Evolutionary conservation across 441 rosid species (phyloP).

Genomic region (Corymbia citriodora): DNA sequence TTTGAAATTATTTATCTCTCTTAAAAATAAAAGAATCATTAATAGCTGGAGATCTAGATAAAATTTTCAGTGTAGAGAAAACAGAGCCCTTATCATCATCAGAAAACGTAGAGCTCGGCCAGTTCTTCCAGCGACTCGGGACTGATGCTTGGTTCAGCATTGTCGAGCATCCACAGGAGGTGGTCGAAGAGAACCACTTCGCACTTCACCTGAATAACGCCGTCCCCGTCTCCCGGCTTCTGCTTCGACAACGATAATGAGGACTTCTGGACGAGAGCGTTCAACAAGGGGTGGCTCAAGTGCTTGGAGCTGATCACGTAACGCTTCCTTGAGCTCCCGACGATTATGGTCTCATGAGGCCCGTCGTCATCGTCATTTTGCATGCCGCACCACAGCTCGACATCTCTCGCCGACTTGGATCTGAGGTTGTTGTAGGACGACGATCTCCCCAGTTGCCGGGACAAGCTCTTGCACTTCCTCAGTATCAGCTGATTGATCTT

Average conservation of each 20-base stretch:
- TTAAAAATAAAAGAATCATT: not conserved
- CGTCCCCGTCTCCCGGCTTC: slow-evolving; percentile 22
- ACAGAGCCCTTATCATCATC: slow-evolving; percentile 7
- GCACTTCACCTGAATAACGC: slow-evolving; percentile 20
- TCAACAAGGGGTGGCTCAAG: slow-evolving; percentile 66
- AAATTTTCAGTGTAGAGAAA: not conserved
- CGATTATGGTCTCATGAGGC: slow-evolving; percentile 29
- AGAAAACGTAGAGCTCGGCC: slow-evolving; percentile 54
- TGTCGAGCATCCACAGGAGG: slow-evolving; percentile 69
- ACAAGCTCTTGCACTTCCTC: slow-evolving; percentile 78
- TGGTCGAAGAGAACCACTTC: slow-evolving; percentile 15
- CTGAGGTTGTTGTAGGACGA: slow-evolving; percentile 67
- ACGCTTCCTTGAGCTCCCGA: slow-evolving; percentile 71
- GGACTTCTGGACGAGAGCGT: slow-evolving; percentile 50
- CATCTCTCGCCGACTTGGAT: slow-evolving; percentile 46
- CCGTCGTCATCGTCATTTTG: not conserved
- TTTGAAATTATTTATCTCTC: not conserved
- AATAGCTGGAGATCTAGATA: not conserved
- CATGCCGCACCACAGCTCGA: not conserved
- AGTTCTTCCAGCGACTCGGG: slow-evolving; percentile 71
- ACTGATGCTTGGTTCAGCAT: slow-evolving; percentile 51
- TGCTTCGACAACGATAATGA: not conserved
- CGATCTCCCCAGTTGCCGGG: slow-evolving; percentile 63
- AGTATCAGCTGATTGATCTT: slow-evolving; percentile 50
- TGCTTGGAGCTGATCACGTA: slow-evolving; percentile 58